These are phyloP conservation scores for Umbelopsis sp. DNA, from an alignment of 192 early-diverging fungal genomes.

Conservation along the genomic window DNA sequence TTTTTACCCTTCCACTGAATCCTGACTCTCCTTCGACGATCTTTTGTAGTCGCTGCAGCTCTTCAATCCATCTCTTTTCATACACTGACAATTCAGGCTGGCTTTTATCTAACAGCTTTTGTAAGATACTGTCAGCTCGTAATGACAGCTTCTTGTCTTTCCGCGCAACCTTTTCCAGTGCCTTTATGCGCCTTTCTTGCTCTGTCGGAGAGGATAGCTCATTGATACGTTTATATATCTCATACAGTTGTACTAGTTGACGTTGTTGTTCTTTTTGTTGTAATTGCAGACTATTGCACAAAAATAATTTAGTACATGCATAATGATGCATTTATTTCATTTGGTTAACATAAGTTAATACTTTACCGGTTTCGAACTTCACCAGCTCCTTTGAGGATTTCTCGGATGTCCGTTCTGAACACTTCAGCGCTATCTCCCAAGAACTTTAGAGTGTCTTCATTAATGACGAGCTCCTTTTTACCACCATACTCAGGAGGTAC, in stretches of 20 bases:
- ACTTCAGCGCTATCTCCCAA: conserved; percentile 39
- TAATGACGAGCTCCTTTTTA: conserved; percentile 48
- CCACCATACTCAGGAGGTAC: conserved; percentile 44
- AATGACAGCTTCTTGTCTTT: conserved; percentile 45
- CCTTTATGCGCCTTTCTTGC: conserved; percentile 45
- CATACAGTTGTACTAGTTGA: conserved; percentile 46
- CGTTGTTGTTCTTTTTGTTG: conserved; percentile 46
- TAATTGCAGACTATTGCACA: conserved; percentile 30
- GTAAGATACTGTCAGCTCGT: conserved; percentile 62
- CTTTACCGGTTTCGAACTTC: conserved; percentile 23
- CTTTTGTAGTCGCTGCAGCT: conserved; percentile 32
- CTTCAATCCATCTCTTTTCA: conserved; percentile 56
- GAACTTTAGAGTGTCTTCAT: conserved; percentile 47
- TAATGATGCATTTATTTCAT: background rate
- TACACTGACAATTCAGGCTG: conserved; percentile 63
- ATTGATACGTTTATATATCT: conserved; percentile 47
- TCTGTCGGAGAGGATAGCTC: conserved; percentile 41
- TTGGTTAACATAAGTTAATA: background rate
- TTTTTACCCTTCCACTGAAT: conserved; percentile 16
- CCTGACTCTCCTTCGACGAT: conserved; percentile 22
- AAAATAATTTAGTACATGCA: background rate
- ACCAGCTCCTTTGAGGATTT: conserved; percentile 37
- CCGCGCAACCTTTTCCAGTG: conserved; percentile 45
- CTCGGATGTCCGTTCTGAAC: conserved; percentile 39
- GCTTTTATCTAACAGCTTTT: conserved; percentile 59